A percentile compares a stretch with the other conserved stretches of the same genome.
These are phyloP conservation scores for Rhodotorula sp. DNA, from an alignment of 1,284 basidiomycete species.

Conservation along the genomic window DNA sequence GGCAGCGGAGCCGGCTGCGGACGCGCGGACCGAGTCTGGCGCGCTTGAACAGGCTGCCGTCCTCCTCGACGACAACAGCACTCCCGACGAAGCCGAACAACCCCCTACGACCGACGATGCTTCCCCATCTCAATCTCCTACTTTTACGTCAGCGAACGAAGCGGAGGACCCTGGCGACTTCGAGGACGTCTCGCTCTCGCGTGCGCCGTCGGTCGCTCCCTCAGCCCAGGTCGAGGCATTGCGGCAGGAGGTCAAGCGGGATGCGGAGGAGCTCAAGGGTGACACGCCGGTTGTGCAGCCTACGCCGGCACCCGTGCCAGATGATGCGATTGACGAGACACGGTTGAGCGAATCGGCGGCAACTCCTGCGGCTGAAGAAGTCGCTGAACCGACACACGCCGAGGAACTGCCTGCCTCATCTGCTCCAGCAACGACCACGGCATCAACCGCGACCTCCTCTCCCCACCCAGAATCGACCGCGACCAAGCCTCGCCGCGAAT, in stretches of 20 bases:
- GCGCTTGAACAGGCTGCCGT: background rate
- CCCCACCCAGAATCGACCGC: slow-evolving; percentile 1
- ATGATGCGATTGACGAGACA: background rate
- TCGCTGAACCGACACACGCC: too few species aligned
- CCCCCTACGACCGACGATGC: background rate
- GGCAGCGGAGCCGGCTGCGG: background rate
- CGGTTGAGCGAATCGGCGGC: background rate
- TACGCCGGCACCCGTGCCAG: background rate
- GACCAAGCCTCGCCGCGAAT: slow-evolving; percentile 27
- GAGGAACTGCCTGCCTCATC: background rate
- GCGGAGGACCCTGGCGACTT: slow-evolving; percentile 9
- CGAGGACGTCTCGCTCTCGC: slow-evolving; percentile 29
- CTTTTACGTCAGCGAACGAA: background rate
- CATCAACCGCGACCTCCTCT: background rate
- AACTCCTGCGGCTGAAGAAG: too few species aligned
- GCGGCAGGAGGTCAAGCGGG: slow-evolving; percentile 2
- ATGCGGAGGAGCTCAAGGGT: background rate
- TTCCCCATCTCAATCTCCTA: background rate
- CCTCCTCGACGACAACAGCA: background rate
- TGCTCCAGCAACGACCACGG: background rate
- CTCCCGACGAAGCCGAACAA: background rate
- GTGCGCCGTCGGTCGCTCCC: slow-evolving; percentile 29
- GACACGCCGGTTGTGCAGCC: background rate
- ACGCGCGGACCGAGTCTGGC: too few species aligned
- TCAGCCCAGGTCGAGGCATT: background rate